Evolutionary conservation across 2,329 filamentous ascomycete genomes (phyloP).

Genomic region (Paraconiothyrium sp.): DNA sequence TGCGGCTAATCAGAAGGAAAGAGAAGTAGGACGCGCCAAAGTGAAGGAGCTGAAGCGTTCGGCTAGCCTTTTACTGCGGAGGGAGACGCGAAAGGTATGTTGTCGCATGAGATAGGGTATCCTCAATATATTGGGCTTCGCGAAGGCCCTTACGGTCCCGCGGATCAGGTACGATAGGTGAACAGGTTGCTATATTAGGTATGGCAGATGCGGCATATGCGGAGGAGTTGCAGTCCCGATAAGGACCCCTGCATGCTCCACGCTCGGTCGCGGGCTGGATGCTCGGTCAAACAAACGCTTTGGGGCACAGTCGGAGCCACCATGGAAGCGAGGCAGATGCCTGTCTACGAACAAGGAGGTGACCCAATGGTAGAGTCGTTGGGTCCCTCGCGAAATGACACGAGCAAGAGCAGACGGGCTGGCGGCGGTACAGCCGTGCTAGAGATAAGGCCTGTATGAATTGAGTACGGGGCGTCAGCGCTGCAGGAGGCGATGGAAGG

Average conservation of each 20-base stretch:
- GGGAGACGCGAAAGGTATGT: constrained; percentile 17
- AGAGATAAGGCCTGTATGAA: constrained; percentile 31
- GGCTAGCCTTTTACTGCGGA: constrained; percentile 12
- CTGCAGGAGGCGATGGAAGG: constrained; percentile 6
- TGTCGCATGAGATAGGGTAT: constrained; percentile 25
- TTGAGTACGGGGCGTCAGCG: constrained; percentile 38
- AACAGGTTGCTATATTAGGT: constrained; percentile 32
- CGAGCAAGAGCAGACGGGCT: constrained; percentile 21
- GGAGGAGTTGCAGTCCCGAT: constrained; percentile 41
- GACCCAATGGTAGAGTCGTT: constrained; percentile 27
- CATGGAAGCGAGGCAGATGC: constrained; percentile 24
- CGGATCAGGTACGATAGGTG: constrained; percentile 34
- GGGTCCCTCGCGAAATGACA: constrained; percentile 14
- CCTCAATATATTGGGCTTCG: constrained; percentile 40
- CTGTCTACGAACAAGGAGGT: constrained; percentile 19
- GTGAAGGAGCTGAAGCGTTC: neutral
- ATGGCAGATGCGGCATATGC: constrained; percentile 25
- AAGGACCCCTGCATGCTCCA: constrained; percentile 37
- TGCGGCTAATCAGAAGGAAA: constrained; percentile 24
- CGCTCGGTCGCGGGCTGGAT: constrained; percentile 25
- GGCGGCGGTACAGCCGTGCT: constrained; percentile 16
- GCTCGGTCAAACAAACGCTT: constrained; percentile 30
- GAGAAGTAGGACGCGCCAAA: constrained; percentile 15
- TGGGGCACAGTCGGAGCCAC: constrained; percentile 32
- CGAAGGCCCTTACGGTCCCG: constrained; percentile 38